Evolutionary conservation across 148 eudicot genomes (phyloP).

Genomic region (Arctostaphylos glauca): DNA sequence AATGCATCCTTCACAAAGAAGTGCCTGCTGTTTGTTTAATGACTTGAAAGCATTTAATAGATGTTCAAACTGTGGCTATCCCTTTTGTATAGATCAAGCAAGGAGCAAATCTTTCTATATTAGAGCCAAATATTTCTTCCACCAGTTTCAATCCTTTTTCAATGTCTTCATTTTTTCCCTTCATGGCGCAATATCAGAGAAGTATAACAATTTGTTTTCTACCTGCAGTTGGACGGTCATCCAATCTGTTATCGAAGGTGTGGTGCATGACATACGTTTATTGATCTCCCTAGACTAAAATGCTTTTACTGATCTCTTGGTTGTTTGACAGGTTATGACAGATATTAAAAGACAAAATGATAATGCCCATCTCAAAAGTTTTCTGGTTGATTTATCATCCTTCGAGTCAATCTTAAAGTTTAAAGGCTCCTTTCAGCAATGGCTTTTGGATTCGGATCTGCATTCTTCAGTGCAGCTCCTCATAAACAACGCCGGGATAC

Average conservation of each 20-base stretch:
- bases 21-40: background rate
- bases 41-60: background rate
- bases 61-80: background rate
- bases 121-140: background rate
- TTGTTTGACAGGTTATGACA: constrained; percentile 46
- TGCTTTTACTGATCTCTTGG: constrained; percentile 12
- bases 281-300: background rate
- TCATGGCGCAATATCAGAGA: constrained; percentile 5
- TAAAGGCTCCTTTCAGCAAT: constrained; percentile 51
- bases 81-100: background rate
- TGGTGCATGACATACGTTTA: background rate
- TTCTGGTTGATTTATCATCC: constrained; percentile 74
- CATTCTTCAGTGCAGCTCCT: constrained; percentile 84
- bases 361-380: constrained; percentile 63
- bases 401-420: constrained; percentile 72
- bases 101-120: background rate
- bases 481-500: constrained; percentile 90
- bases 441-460: constrained; percentile 68
- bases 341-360: constrained; percentile 47
- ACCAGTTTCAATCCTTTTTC: background rate
- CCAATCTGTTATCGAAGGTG: constrained; percentile 58
- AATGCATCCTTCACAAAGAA: background rate
- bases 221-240: constrained; percentile 79
- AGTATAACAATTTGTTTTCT: constrained; percentile 22
- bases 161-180: background rate